phyloP scores from a whole-genome alignment of 768 basidiomycete genomes.

The Hydnomerulius pinastri region DNA sequence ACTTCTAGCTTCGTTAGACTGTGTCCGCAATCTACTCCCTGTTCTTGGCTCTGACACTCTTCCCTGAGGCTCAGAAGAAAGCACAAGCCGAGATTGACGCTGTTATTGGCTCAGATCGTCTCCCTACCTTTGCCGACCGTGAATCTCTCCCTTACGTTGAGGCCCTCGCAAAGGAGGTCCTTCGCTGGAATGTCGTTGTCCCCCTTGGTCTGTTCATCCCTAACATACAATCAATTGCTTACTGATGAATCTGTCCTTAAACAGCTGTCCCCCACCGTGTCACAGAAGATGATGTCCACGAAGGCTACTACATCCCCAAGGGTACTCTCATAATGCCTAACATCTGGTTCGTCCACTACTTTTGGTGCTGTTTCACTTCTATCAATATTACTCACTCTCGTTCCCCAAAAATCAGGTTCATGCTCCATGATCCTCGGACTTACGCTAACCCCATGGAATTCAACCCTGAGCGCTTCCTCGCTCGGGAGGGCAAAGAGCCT shows the following conservation, averaged over 20 bases:
- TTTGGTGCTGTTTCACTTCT: slow-evolving; percentile 6
- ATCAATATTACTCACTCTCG: neutral
- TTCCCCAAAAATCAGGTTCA: slow-evolving; percentile 28
- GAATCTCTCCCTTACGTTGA: slow-evolving; percentile 59
- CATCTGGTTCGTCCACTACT: slow-evolving; percentile 14
- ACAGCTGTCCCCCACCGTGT: slow-evolving; percentile 47
- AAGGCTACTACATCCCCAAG: slow-evolving; percentile 64
- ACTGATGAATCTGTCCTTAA: slow-evolving; percentile 34
- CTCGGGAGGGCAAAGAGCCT: slow-evolving; percentile 32
- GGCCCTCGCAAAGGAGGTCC: slow-evolving; percentile 59
- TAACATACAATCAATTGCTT: slow-evolving; percentile 2
- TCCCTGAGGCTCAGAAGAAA: slow-evolving; percentile 56
- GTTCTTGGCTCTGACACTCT: slow-evolving; percentile 60
- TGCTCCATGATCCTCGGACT: slow-evolving; percentile 34
- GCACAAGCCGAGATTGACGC: slow-evolving; percentile 65
- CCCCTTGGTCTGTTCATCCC: slow-evolving; percentile 42
- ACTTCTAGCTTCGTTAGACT: slow-evolving; percentile 42
- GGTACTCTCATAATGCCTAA: slow-evolving; percentile 30
- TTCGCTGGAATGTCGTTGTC: slow-evolving; percentile 43
- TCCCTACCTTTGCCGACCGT: slow-evolving; percentile 62
- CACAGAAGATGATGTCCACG: slow-evolving; percentile 60
- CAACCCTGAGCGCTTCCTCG: slow-evolving; percentile 62
- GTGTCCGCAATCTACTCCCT: slow-evolving; percentile 62
- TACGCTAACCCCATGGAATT: slow-evolving; percentile 59
- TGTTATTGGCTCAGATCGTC: slow-evolving; percentile 57